Percentiles rank a stretch among this genome's conserved stretches.
These are phyloP conservation scores for Poterioochromonas sp. DNA, from an alignment of 352 stramenopile species.

Conservation along the genomic window DNA sequence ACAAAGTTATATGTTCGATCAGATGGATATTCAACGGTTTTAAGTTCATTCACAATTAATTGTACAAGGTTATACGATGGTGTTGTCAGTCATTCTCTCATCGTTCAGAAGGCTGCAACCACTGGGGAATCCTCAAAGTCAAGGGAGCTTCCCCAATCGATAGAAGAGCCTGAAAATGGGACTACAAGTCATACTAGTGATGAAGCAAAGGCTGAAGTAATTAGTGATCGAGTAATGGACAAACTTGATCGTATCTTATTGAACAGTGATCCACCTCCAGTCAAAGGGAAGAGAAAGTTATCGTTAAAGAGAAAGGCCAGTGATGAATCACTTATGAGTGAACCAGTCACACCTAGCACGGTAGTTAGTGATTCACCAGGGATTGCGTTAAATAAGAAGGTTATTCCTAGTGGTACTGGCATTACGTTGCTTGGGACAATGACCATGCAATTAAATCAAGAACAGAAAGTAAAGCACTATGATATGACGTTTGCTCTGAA, in stretches of 20 bases:
- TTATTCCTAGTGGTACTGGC: background rate
- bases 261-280: background rate
- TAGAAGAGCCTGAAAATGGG: too few relatives aligned
- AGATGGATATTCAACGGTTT: background rate
- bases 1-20: background rate
- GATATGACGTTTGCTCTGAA: background rate
- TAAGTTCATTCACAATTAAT: background rate
- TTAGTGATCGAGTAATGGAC: background rate
- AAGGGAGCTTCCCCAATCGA: too few relatives aligned
- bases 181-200: background rate
- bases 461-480: background rate
- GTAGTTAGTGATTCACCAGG: background rate
- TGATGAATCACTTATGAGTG: background rate
- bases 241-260: background rate
- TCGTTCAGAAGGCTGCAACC: background rate
- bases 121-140: background rate
- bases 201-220: background rate
- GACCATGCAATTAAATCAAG: background rate
- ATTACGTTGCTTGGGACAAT: background rate
- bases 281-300: too few relatives aligned
- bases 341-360: background rate
- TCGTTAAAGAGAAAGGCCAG: background rate
- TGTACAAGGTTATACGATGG: background rate
- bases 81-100: background rate
- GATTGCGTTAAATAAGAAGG: too few relatives aligned